Evolutionary conservation across 192 early-diverging fungal species (phyloP).

Genomic region (Oehlia diaphana): DNA sequence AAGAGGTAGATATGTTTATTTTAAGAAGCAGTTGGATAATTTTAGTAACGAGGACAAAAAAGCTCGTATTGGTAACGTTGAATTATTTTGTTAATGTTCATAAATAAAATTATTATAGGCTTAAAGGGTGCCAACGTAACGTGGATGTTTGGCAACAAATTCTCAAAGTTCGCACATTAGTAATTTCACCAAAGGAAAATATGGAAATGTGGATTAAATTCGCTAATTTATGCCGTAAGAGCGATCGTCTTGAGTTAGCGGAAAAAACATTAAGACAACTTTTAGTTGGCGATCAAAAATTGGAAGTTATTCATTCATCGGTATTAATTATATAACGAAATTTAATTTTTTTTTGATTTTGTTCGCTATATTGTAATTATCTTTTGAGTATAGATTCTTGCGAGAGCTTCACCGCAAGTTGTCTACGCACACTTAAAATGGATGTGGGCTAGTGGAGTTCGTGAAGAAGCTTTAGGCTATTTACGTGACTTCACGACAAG

Average conservation of each 20-base stretch:
- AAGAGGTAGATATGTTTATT: slow-evolving; percentile 26
- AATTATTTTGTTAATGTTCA: neutral
- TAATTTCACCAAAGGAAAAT: slow-evolving; percentile 87
- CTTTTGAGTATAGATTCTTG: neutral
- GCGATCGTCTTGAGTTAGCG: slow-evolving; percentile 75
- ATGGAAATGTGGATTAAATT: slow-evolving; percentile 97
- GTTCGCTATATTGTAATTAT: neutral
- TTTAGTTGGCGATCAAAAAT: slow-evolving; percentile 59
- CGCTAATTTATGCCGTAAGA: slow-evolving; percentile 90
- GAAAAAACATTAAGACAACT: slow-evolving; percentile 77
- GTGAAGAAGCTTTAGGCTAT: slow-evolving; percentile 67
- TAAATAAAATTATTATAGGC: slow-evolving; percentile 44
- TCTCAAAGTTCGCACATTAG: slow-evolving; percentile 83
- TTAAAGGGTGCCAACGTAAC: slow-evolving; percentile 87
- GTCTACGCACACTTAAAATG: slow-evolving; percentile 93
- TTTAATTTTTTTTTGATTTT: neutral
- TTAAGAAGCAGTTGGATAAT: too few relatives aligned
- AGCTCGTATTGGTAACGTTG: too few relatives aligned
- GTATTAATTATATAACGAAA: neutral
- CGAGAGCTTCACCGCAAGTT: slow-evolving; percentile 56
- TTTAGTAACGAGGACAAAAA: too few relatives aligned
- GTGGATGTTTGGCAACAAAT: slow-evolving; percentile 96
- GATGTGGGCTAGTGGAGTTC: slow-evolving; percentile 74
- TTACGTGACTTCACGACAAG: slow-evolving; percentile 78
- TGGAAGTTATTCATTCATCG: slow-evolving; percentile 32